Evolutionary conservation across 805 yeast species (phyloP), one percentile per base, ranked within the genome.

Genomic region (Alloascoidea hylecoeti): DNA sequence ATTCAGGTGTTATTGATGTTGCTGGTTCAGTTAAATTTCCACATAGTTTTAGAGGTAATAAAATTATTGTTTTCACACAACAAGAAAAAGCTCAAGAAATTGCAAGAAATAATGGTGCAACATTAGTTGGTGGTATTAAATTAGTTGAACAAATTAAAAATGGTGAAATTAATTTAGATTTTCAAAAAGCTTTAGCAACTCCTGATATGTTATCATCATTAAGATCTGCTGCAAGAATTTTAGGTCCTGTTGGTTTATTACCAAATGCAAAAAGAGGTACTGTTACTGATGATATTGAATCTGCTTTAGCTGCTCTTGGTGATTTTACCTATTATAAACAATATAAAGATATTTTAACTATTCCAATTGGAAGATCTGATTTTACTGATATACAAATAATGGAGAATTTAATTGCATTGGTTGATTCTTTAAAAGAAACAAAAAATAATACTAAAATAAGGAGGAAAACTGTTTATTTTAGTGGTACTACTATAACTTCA

Each of bases 221-320:
- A 45, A 52, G 48, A n/a, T 68, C 71, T 41, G 61, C 84, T 16
- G 95, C 92, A n/a, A 72, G 86, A 50, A 61, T 70, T 6, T 67
- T 92, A 48, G 97, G 97, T 41, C 94, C 95, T 19, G 75, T 68
- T 50, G 95, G 94, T 16, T 66, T 92, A 47, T 78, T 88, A 82
- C 97, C 98, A 35, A 69, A 71, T 34, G 76, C 71, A 12, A 86
- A 85, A 61, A 80, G 76, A 52, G 95, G 95, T 14, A 86, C 96
- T 1, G 92, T 89, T 5, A 62, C 79, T 1, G 70, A 72, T n/a
- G 74, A 85, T 48, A 60, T 85, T 18, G 61, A 60, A 15, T 55
- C 56, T 4, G 58, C 78, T 41, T 66, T 88, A 42, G 50, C 56
- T 28, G 59, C 64, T 5, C 72, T 75, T 37, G 58, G 74, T 34